Base-by-base conservation (phyloP, 2,329 filamentous ascomycete species). In the Periconia sp. region DNA sequence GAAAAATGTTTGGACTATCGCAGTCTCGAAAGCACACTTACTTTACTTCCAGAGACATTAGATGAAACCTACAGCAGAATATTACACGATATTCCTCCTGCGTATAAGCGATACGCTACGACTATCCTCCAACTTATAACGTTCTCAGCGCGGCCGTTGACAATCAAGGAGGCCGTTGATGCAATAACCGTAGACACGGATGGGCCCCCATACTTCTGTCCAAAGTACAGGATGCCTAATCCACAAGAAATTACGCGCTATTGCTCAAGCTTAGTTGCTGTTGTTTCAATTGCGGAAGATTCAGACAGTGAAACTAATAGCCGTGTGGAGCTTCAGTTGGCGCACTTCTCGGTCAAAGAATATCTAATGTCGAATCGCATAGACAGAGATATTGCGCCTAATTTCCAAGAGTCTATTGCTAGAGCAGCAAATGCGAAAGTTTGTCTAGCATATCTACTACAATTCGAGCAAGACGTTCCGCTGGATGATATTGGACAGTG, bases 241-340 rank as follows among this genome's bases (percentile, higher is more conserved):
- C 56, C 59, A 2, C 25, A 34, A 28, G 56, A 57, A 24, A 43
- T 57, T 21, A 34, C 48, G 26, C 36, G 18, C 15, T 38, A 55
- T 52, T 63, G 59, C 34, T 43, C 54, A 3, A 57, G 52, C 37
- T 48, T 63, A 6, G 40, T 59, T 4, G 50, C 33, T n/a, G 26
- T 29, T 30, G 30, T 25, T 7, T 40, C 46, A n/a, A n/a, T n/a
- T n/a, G n/a, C n/a, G n/a, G n/a, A n/a, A n/a, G n/a, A n/a, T 8
- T 31, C 15, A 31, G n/a, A n/a, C n/a, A 7, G 37, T 46, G 16
- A 44, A 26, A n/a, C n/a, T n/a, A n/a, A n/a, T n/a, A n/a, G n/a
- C n/a, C 13, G 23, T 9, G 28, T 13, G 10, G 25, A 32, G 30
- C 19, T 37, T 24, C 41, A 33, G 18, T 21, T 41, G 31, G 46